Percentiles rank a stretch among this genome's conserved stretches.
Evolutionary conservation across 2,329 filamentous ascomycete genomes (phyloP).

Genomic region (Scytalidium lignicola): DNA sequence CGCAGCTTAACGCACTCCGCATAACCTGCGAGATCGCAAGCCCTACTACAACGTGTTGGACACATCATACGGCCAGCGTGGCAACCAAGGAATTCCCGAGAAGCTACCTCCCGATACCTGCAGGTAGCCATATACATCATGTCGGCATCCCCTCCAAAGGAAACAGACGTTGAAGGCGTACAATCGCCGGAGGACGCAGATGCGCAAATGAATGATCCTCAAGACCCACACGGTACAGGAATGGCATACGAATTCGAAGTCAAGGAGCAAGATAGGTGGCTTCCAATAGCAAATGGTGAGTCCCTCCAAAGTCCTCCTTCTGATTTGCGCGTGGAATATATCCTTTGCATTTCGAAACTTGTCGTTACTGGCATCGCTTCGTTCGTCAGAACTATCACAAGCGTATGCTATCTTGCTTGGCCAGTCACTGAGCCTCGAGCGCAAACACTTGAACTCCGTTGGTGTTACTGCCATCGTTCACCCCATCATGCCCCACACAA

Average conservation of each 20-base stretch:
- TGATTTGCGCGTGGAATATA: conserved; percentile 44
- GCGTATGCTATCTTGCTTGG: conserved; percentile 23
- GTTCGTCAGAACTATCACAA: conserved; percentile 39
- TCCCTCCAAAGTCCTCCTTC: conserved; percentile 38
- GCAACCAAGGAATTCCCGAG: conserved; percentile 25
- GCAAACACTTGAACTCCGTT: conserved; percentile 24
- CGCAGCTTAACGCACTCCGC: conserved; percentile 15
- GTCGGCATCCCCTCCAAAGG: conserved; percentile 94
- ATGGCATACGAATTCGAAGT: conserved; percentile 93
- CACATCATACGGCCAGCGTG: conserved; percentile 23
- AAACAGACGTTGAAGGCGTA: conserved; percentile 80
- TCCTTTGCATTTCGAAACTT: conserved; percentile 21
- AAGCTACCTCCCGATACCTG: conserved; percentile 29
- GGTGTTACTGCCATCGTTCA: conserved; percentile 24
- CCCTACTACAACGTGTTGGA: conserved; percentile 14
- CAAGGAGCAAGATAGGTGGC: conserved; percentile 99
- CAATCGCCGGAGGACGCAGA: conserved; percentile 88
- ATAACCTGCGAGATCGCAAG: conserved; percentile 16
- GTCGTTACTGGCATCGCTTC: conserved; percentile 44
- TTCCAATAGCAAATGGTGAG: conserved; percentile 99
- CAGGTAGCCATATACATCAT: conserved; percentile 72
- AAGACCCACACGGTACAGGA: conserved; percentile 70
- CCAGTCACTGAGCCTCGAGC: conserved; percentile 25
- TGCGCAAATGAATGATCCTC: conserved; percentile 85
- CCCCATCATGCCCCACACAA: conserved; percentile 54